Conservation (phyloP, 805 yeast genomes). For the Starmerella vitae region DNA sequence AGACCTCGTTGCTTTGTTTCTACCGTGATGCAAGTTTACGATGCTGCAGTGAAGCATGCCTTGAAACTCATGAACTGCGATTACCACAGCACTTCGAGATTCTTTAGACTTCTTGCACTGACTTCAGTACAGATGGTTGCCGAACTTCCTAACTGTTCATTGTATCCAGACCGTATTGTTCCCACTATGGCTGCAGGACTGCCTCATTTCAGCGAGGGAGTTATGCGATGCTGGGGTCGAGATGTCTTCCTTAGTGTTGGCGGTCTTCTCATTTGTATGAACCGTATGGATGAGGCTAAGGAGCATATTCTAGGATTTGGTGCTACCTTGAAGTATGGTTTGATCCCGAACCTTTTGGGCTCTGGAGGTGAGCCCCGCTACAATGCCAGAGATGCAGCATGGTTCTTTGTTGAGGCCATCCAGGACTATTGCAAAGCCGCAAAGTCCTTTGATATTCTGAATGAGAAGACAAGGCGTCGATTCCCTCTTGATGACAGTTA, state of each 20-base stretch:
- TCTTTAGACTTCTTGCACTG: constrained; percentile 66
- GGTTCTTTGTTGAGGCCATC: constrained; percentile 84
- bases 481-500: constrained; percentile 82
- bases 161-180: constrained; percentile 44
- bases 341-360: constrained; percentile 84
- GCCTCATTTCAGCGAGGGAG: constrained; percentile 82
- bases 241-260: constrained; percentile 82
- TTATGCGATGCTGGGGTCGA: constrained; percentile 98
- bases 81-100: constrained; percentile 44
- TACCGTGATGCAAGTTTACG: constrained; percentile 70
- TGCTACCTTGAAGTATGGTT: constrained; percentile 81
- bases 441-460: constrained; percentile 48
- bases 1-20: constrained; percentile 80
- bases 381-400: constrained; percentile 92
- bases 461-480: constrained; percentile 63
- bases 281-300: constrained; percentile 65
- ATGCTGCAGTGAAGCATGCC: constrained; percentile 60
- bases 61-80: constrained; percentile 37
- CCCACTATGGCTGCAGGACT: constrained; percentile 90
- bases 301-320: constrained; percentile 77
- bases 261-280: constrained; percentile 68
- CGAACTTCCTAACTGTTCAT: constrained; percentile 53
- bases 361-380: constrained; percentile 89
- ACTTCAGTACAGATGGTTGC: constrained; percentile 84
- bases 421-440: constrained; percentile 64